Evolutionary conservation across 1,284 basidiomycete genomes (phyloP).

Genomic region (Naganishia sp.): DNA sequence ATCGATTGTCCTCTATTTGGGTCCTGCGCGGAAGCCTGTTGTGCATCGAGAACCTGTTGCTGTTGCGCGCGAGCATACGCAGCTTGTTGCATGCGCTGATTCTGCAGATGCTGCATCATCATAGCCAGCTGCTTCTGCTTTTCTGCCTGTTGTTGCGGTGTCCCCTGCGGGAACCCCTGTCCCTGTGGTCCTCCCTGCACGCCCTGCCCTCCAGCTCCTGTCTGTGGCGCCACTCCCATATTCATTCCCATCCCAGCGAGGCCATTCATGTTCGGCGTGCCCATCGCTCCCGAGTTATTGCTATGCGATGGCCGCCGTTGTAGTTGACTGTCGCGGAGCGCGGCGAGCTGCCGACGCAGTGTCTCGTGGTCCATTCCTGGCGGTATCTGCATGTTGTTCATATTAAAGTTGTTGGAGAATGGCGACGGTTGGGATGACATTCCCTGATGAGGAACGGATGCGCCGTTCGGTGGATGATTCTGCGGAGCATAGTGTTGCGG

Average conservation of each 20-base stretch:
- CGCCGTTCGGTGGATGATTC: conserved; percentile 5
- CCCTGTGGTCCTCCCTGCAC: background rate
- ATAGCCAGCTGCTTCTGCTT: conserved; percentile 10
- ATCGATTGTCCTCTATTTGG: conserved; percentile 2
- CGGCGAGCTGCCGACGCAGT: conserved; percentile 10
- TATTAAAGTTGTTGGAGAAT: conserved; percentile 13
- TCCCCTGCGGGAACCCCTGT: too few relatives aligned
- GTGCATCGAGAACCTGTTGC: conserved; percentile 11
- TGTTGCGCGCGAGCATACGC: conserved; percentile 6
- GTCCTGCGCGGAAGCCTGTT: conserved; percentile 7
- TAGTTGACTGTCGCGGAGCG: conserved; percentile 5
- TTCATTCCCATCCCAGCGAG: conserved; percentile 1
- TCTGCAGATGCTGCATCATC: conserved; percentile 22
- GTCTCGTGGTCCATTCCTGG: conserved; percentile 21
- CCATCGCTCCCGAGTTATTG: conserved; percentile 5
- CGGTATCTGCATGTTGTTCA: conserved; percentile 24
- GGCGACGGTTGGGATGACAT: conserved; percentile 9
- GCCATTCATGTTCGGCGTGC: conserved; percentile 9
- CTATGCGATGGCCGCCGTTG: conserved; percentile 8
- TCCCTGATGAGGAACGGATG: background rate
- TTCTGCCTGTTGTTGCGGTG: conserved; percentile 13
- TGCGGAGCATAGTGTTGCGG: conserved; percentile 15
- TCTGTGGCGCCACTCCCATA: background rate
- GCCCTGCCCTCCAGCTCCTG: background rate
- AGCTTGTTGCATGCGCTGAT: conserved; percentile 21